Conservation (phyloP, 2,329 filamentous ascomycete species). For the Xylariaceae sp. region DNA sequence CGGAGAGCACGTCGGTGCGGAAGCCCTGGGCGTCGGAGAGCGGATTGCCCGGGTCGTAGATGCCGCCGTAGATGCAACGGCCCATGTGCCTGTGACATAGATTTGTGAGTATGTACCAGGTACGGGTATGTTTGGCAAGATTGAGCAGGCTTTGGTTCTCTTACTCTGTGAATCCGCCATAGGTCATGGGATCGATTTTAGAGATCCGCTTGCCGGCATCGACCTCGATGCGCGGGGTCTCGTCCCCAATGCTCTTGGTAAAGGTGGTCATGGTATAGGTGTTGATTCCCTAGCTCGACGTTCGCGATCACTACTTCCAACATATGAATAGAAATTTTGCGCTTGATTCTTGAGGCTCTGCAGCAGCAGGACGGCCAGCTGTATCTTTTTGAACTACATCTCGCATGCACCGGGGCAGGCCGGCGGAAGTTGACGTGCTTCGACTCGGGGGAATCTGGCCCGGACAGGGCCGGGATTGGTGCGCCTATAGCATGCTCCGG, state of each 20-base stretch:
- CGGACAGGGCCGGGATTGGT: constrained; percentile 15
- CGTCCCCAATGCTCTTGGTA: constrained; percentile 59
- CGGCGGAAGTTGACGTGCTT: not conserved
- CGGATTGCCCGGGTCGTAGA: constrained; percentile 72
- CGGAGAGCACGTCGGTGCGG: constrained; percentile 71
- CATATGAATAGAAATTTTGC: too few species aligned
- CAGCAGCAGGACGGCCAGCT: too few species aligned
- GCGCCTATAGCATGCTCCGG: constrained; percentile 11
- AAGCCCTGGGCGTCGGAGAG: constrained; percentile 73
- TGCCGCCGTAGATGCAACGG: constrained; percentile 80
- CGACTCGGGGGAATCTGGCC: constrained; percentile 17
- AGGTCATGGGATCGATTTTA: constrained; percentile 75
- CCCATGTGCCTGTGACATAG: constrained; percentile 67
- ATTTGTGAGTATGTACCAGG: not conserved
- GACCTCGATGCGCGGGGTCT: constrained; percentile 61
- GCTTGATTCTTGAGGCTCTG: too few species aligned
- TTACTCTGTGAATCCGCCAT: constrained; percentile 81
- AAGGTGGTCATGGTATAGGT: constrained; percentile 80
- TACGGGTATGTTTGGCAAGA: too few species aligned
- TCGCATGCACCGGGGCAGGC: constrained; percentile 11
- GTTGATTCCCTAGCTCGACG: too few species aligned
- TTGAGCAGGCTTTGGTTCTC: too few species aligned
- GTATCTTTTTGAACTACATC: too few species aligned
- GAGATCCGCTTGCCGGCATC: constrained; percentile 62
- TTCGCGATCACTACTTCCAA: too few species aligned